Evolutionary conservation across 1,139 yeast genomes (phyloP).

Genomic region (Blastobotrys arbuscula): DNA sequence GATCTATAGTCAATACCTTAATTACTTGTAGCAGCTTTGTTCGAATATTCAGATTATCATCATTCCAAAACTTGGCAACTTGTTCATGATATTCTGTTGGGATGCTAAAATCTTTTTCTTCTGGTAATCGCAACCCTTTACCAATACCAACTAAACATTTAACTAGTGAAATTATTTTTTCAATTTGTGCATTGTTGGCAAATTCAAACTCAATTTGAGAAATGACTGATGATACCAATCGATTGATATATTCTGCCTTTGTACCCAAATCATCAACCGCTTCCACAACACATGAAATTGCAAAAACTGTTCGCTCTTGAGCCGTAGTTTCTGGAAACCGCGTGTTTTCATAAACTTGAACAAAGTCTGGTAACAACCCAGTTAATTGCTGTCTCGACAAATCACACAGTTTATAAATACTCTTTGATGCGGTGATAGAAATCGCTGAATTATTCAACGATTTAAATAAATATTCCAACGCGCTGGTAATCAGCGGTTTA

Average conservation of each 20-base stretch:
- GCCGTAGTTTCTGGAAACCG: constrained; percentile 25
- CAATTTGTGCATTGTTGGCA: constrained; percentile 8
- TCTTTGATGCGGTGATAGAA: constrained; percentile 34
- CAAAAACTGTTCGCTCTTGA: constrained; percentile 35
- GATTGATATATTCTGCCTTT: constrained; percentile 24
- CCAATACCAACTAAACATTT: constrained; percentile 63
- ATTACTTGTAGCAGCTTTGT: constrained; percentile 40
- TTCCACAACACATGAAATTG: constrained; percentile 34
- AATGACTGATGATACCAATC: constrained; percentile 24
- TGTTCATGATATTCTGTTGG: constrained; percentile 13
- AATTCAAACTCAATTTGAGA: constrained; percentile 17
- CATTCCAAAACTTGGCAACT: constrained; percentile 29
- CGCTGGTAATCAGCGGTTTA: constrained; percentile 27
- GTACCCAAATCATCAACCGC: constrained; percentile 24
- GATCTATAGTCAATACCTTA: constrained; percentile 41
- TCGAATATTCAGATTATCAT: constrained; percentile 43
- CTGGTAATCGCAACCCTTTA: constrained; percentile 46
- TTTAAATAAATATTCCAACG: constrained; percentile 33
- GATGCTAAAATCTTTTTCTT: constrained; percentile 30
- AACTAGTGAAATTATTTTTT: constrained; percentile 42
- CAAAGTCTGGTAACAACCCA: constrained; percentile 28
- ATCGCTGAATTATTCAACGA: constrained; percentile 28
- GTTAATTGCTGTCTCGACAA: constrained; percentile 30
- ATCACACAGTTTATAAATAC: constrained; percentile 36
- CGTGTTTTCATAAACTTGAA: constrained; percentile 28